Evolutionary conservation across 495 filamentous ascomycete genomes (phyloP), one percentile per base, ranked within the genome.

Genomic region (Talaromyces proteolyticus): DNA sequence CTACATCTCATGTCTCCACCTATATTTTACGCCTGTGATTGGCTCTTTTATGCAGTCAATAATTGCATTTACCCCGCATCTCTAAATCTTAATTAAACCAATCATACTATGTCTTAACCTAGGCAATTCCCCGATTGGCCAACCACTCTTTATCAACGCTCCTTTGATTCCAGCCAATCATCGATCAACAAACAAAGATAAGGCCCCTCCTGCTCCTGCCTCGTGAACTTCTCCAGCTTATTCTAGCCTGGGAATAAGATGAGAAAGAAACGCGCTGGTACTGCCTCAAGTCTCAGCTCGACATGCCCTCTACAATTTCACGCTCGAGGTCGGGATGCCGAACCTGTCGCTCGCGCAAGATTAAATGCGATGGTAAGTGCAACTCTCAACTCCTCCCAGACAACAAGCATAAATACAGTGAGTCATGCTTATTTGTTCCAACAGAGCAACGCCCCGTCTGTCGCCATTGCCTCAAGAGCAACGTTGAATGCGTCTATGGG

Each of bases 341-440:
- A 54, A 57, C 55, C 29, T 61, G 58, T 38, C 56, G 61, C 24
- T 24, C 58, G 16, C 51, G 61, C 14, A 55, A 57, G 10, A 52
- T 63, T 8, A 58, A 63, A 45, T 63, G 58, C 29, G 61, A 61
- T 46, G 61, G 56, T 59, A 55, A 19, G 44, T 25, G 10, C 20
- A 0, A 5, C 12, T n/a, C 20, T 34, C 21, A 18, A 29, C 19
- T 44, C 41, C 24, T 47, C 18, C 22, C 16, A 40, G 19, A 21
- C 19, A 38, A 23, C 19, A 46, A 29, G 17, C 18, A 42, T 44
- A 22, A 55, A 20, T 45, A 11, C n/a, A 42, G 45, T 22, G 7
- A 37, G 10, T 17, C 44, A 17, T 19, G 25, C 11, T 2, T 14
- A 34, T 4, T 19, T n/a, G 1, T n/a, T n/a, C 25, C 1, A 16